Base-by-base conservation (phyloP, 2,329 filamentous ascomycete species). In the Arthroderma uncinatum region DNA sequence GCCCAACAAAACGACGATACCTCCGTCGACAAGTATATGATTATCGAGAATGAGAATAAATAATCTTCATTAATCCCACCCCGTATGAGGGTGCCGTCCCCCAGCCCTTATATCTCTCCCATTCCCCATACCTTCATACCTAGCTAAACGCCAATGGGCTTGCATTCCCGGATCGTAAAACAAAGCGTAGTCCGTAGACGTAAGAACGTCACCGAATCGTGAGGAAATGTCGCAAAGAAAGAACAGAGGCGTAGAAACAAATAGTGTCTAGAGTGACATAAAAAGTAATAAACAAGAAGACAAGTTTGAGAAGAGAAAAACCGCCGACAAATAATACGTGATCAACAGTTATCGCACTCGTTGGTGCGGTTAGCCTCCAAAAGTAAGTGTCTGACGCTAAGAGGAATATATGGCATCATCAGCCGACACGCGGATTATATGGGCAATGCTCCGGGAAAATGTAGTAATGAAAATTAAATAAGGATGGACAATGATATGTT, bases 231-330 rank as follows among this genome's bases (percentile, higher is more conserved):
- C 33, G n/a, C 33, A 54, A 40, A 40, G 10, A 12, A 25, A 39
- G 9, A 8, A 23, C 52, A 53, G 34, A 21, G 33, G 14, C 37
- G 9, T 14, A 21, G 23, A 37, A 16, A 34, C 25, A 37, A 37
- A 34, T n/a, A 28, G 30, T 23, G 36, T 37, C 52, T 54, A 40
- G 28, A 33, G 36, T 37, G 52, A 54, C 36, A 39, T 33, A 54
- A 54, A 54, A 53, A 6, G n/a, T 53, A 34, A 40, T 54, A 37
- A 54, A 54, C 33, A 37, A 54, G 36, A 54, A 40, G 52, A 54
- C 33, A 54, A 37, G 33, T 16, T 16, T 23, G 33, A 54, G 52
- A 54, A 39, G 14, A 23, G 2, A 23, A 37, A 28, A 16, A 12
- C 44, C 9, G 44, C 19, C 28, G 9, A 28, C 9, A 30, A 10